A percentile compares a stretch with the other conserved stretches of the same genome.
Evolutionary conservation across 2,329 filamentous ascomycete genomes (phyloP).

Genomic region (Hymenoscyphus occultus): DNA sequence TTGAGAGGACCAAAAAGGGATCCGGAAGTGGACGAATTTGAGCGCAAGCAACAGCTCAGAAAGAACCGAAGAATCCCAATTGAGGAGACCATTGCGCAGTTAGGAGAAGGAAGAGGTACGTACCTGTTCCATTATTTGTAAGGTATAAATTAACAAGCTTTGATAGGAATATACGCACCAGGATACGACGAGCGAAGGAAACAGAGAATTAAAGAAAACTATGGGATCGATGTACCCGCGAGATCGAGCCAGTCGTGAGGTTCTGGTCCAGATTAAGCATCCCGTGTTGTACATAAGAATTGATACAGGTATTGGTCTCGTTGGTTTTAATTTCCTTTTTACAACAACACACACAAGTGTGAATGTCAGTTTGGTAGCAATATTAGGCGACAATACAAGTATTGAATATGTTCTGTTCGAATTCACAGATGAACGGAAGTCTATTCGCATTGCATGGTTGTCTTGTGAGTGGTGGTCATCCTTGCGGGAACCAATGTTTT

Average conservation of each 20-base stretch:
- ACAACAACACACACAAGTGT: background rate
- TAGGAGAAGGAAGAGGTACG: constrained; percentile 69
- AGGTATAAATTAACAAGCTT: background rate
- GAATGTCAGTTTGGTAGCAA: background rate
- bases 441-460: background rate
- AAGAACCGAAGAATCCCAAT: constrained; percentile 60
- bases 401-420: background rate
- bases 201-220: constrained; percentile 64
- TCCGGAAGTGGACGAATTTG: constrained; percentile 58
- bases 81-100: constrained; percentile 62
- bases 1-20: constrained; percentile 51
- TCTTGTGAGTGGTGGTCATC: background rate
- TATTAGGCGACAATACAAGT: background rate
- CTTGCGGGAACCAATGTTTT: background rate
- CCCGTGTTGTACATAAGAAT: constrained; percentile 29
- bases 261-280: background rate
- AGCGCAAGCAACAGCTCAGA: constrained; percentile 58
- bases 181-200: constrained; percentile 67
- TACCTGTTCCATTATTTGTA: background rate
- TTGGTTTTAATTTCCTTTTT: background rate
- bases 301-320: constrained; percentile 3
- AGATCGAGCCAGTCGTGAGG: constrained; percentile 23
- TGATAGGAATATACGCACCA: constrained; percentile 61
- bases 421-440: background rate
- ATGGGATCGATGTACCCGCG: constrained; percentile 61